These are phyloP conservation scores for Cystobasidium slooffiae DNA, from an alignment of 1,284 basidiomycete genomes.

Conservation along the genomic window DNA sequence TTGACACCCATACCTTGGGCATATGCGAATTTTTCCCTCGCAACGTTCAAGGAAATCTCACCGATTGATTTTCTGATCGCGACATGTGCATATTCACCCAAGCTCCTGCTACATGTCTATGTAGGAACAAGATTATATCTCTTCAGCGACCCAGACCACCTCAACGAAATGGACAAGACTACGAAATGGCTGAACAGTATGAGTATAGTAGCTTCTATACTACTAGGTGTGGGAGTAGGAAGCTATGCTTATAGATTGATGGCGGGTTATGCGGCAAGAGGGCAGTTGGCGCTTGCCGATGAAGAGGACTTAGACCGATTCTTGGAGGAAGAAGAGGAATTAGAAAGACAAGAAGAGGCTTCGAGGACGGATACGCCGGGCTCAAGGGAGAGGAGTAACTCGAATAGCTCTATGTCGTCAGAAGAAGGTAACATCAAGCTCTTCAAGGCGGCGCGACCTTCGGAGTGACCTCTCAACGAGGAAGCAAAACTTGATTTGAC, in stretches of 20 bases:
- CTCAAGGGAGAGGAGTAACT: background rate
- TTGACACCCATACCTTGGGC: slow-evolving; percentile 70
- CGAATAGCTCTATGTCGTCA: slow-evolving; percentile 1
- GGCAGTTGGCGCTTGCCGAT: slow-evolving; percentile 20
- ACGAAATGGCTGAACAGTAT: slow-evolving; percentile 69
- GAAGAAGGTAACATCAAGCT: background rate
- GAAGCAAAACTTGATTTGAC: no score
- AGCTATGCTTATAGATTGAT: slow-evolving; percentile 37
- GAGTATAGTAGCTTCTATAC: slow-evolving; percentile 64
- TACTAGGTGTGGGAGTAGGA: slow-evolving; percentile 36
- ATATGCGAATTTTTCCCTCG: slow-evolving; percentile 78
- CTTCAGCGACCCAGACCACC: slow-evolving; percentile 74
- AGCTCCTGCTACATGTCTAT: slow-evolving; percentile 72
- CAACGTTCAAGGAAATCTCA: slow-evolving; percentile 72
- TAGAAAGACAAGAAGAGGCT: slow-evolving; percentile 22
- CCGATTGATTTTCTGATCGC: slow-evolving; percentile 75
- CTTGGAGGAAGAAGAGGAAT: slow-evolving; percentile 33
- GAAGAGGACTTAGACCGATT: slow-evolving; percentile 39
- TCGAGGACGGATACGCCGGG: background rate
- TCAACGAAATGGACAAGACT: slow-evolving; percentile 72
- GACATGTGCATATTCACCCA: slow-evolving; percentile 66
- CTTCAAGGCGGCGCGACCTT: no score
- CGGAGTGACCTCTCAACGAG: no score
- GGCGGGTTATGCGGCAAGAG: slow-evolving; percentile 32
- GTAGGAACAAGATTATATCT: slow-evolving; percentile 74